Evolutionary conservation across 2,329 filamentous ascomycete species (phyloP).

Genomic region (Camillea tinctor): DNA sequence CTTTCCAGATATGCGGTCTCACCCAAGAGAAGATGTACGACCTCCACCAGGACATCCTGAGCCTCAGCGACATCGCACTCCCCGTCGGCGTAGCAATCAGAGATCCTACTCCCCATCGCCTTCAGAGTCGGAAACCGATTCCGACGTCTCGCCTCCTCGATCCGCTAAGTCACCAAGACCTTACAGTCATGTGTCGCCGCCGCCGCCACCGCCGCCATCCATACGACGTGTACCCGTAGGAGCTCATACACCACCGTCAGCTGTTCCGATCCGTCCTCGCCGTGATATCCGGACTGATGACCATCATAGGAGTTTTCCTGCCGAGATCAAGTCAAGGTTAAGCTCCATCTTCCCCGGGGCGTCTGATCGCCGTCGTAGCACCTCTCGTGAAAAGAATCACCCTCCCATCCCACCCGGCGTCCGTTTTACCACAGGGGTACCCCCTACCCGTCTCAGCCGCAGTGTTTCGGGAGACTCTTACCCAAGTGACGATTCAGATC

Average conservation of each 20-base stretch:
- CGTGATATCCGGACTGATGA: constrained; percentile 28
- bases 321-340: constrained; percentile 30
- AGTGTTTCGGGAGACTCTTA: constrained; percentile 30
- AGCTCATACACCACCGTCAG: constrained; percentile 14
- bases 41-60: constrained; percentile 21
- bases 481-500: constrained; percentile 28
- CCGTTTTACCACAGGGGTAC: constrained; percentile 23
- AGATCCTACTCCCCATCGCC: constrained; percentile 20
- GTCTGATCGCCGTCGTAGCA: constrained; percentile 29
- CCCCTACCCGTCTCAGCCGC: constrained; percentile 23
- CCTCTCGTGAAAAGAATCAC: constrained; percentile 28
- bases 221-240: constrained; percentile 23
- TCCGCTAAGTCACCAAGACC: constrained; percentile 17
- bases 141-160: constrained; percentile 17
- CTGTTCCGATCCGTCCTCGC: constrained; percentile 18
- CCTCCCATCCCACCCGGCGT: constrained; percentile 11
- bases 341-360: constrained; percentile 27
- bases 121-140: constrained; percentile 27
- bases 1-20: constrained; percentile 49
- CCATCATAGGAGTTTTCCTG: constrained; percentile 25
- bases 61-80: constrained; percentile 20
- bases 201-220: constrained; percentile 19
- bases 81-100: constrained; percentile 29
- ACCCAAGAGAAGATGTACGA: constrained; percentile 28
- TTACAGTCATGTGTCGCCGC: constrained; percentile 19